Evolutionary conservation across 23 red algal genomes (phyloP).

Genomic region (Gracilaria gracilis): DNA sequence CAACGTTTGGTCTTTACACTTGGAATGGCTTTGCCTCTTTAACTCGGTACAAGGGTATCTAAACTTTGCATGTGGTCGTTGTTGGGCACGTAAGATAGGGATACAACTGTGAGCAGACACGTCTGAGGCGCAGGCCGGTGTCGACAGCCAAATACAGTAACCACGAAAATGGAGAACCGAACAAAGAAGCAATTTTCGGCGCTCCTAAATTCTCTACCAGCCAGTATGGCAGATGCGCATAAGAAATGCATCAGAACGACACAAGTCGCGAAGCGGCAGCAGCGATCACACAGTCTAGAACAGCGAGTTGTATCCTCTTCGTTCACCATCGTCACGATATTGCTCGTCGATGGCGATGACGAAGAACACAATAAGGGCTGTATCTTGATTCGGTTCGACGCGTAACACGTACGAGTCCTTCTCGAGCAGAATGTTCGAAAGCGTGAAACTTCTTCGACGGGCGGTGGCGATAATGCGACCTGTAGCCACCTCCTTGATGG

Average conservation of each 20-base stretch:
- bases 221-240: no score
- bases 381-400: conserved; percentile 57
- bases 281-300: not conserved
- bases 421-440: conserved; percentile 58
- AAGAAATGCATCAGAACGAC: no score
- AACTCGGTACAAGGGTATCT: not conserved
- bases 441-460: conserved; percentile 53
- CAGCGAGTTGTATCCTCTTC: conserved; percentile 31
- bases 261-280: no score
- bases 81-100: no score
- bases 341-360: conserved; percentile 75
- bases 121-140: not conserved
- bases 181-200: not conserved
- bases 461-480: conserved; percentile 51
- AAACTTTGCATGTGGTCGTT: no score
- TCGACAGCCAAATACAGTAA: not conserved
- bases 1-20: conserved; percentile 13
- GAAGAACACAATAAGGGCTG: conserved; percentile 72
- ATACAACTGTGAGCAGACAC: not conserved
- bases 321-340: conserved; percentile 70
- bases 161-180: not conserved
- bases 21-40: not conserved
- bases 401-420: conserved; percentile 70
- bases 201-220: not conserved
- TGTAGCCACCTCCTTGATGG: conserved; percentile 43